Evolutionary conservation across 192 early-diverging fungal species (phyloP).

Genomic region (Backusella mclennaniae): DNA sequence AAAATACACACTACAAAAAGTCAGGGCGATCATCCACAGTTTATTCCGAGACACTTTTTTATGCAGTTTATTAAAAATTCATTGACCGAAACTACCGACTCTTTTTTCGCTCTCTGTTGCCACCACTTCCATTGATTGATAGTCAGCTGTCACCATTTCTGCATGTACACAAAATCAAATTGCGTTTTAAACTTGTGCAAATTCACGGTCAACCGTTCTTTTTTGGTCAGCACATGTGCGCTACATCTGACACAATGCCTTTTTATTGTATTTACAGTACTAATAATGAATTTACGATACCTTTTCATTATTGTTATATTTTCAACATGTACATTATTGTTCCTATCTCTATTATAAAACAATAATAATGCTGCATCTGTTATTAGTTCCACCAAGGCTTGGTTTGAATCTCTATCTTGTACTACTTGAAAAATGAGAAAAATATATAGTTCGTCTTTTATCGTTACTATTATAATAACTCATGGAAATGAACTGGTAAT

Average conservation of each 20-base stretch:
- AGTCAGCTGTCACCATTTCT: conserved; percentile 4
- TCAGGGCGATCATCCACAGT: background rate
- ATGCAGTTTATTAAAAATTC: background rate
- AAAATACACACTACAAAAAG: background rate
- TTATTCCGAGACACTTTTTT: conserved; percentile 3
- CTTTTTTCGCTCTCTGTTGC: background rate
- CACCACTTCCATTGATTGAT: background rate
- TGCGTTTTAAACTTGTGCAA: conserved; percentile 2
- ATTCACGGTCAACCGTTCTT: background rate
- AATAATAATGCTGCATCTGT: background rate
- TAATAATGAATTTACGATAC: background rate
- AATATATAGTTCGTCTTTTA: background rate
- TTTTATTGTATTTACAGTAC: background rate
- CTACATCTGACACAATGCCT: conserved; percentile 4
- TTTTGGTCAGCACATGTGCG: conserved; percentile 2
- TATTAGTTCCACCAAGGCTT: background rate
- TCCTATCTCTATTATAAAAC: background rate
- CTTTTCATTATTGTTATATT: background rate
- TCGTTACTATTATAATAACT: background rate
- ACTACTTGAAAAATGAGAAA: background rate
- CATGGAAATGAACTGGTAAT: background rate
- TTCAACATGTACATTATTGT: background rate
- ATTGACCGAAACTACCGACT: conserved; percentile 7
- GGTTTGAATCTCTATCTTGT: conserved; percentile 6
- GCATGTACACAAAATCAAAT: background rate